Percentiles rank a stretch among this genome's conserved stretches.
These are phyloP conservation scores for Chaetoceros muelleri DNA, from an alignment of 108 stramenopile genomes.

Conservation along the genomic window DNA sequence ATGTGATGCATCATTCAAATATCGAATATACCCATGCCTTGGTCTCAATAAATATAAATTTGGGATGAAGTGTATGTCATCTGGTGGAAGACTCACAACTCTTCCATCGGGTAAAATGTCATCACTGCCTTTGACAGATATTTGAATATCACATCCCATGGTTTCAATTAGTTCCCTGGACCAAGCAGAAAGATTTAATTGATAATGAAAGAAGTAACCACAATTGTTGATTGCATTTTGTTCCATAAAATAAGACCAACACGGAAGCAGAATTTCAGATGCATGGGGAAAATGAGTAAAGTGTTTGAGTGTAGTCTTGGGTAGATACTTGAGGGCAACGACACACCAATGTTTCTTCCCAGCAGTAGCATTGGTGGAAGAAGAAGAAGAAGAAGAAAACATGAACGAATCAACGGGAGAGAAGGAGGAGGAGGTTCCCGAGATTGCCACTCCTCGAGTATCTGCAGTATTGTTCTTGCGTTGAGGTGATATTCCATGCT, in stretches of 20 bases:
- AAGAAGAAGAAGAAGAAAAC: too few relatives aligned
- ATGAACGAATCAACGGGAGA: too few relatives aligned
- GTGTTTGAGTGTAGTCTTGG: neutral
- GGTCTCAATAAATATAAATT: neutral
- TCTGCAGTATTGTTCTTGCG: too few relatives aligned
- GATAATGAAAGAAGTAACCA: neutral
- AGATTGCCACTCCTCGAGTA: too few relatives aligned
- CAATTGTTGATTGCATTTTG: neutral
- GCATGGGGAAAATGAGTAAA: neutral
- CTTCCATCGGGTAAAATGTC: neutral
- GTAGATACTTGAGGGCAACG: neutral
- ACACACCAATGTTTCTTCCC: neutral
- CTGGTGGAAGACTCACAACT: neutral
- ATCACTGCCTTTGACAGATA: neutral
- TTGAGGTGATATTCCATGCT: too few relatives aligned
- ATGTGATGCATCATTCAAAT: slow-evolving; percentile 2
- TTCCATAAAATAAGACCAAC: neutral
- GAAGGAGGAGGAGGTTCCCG: too few relatives aligned
- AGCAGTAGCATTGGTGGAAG: too few relatives aligned
- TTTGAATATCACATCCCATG: neutral
- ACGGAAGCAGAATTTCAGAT: neutral
- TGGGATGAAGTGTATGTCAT: neutral
- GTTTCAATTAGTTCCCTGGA: neutral
- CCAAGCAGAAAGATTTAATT: neutral
- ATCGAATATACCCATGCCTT: neutral